These are phyloP conservation scores for Aegilops tauschii DNA, from an alignment of 176 grass and related monocot genomes.

Conservation along the genomic window DNA sequence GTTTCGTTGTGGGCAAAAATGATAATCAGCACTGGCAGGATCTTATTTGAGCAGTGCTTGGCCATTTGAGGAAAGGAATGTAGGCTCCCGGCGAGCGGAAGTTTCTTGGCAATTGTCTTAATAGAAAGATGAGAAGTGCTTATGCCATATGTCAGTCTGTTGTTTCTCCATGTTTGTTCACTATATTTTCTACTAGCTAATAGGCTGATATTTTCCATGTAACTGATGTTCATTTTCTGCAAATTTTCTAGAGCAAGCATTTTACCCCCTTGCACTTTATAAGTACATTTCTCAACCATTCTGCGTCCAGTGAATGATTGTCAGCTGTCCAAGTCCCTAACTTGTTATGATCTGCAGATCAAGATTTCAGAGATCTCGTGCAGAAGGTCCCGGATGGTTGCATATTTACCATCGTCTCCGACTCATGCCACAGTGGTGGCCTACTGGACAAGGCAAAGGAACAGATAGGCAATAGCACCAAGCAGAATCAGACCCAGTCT, in stretches of 20 bases:
- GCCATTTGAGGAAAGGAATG: neutral
- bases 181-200: neutral
- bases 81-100: neutral
- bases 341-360: conserved; percentile 47
- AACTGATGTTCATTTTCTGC: neutral
- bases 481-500: conserved; percentile 36
- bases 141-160: conserved; percentile 2
- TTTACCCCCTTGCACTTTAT: neutral
- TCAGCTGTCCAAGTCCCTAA: neutral
- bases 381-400: conserved; percentile 72
- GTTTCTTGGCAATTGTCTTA: neutral
- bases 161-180: neutral
- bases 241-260: neutral
- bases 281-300: neutral
- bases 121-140: neutral
- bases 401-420: conserved; percentile 85
- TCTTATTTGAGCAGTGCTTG: neutral
- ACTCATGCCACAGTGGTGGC: conserved; percentile 96
- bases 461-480: conserved; percentile 90
- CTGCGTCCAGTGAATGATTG: neutral
- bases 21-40: neutral
- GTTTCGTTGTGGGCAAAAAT: neutral
- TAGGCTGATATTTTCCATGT: neutral
- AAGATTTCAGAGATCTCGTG: conserved; percentile 86
- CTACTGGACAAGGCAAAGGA: conserved; percentile 83